These are phyloP conservation scores for Agroathelia rolfsii DNA, from an alignment of 1,284 basidiomycete genomes.

Conservation along the genomic window DNA sequence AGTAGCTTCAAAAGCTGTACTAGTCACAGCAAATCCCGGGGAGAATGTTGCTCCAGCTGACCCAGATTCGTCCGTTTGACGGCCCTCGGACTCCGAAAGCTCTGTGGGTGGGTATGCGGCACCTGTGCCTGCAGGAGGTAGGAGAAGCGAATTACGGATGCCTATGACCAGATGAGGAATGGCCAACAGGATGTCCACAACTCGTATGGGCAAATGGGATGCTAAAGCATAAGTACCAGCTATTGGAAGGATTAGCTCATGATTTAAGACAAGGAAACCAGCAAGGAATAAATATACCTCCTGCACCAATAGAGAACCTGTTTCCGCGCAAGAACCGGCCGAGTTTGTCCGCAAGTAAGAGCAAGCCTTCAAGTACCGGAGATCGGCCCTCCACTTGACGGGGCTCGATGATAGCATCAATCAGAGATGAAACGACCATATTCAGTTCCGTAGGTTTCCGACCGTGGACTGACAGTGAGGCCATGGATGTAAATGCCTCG, in stretches of 20 bases:
- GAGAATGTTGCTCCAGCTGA: too few relatives aligned
- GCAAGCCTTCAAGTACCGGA: conserved; percentile 31
- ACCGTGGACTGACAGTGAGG: conserved; percentile 24
- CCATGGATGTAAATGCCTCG: conserved; percentile 43
- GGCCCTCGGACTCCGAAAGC: too few relatives aligned
- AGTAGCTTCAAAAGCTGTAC: too few relatives aligned
- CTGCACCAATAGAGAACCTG: conserved; percentile 60
- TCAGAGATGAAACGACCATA: conserved; percentile 46
- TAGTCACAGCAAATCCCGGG: too few relatives aligned
- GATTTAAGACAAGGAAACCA: conserved; percentile 1
- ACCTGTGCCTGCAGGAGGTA: too few relatives aligned
- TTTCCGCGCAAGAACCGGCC: conserved; percentile 48
- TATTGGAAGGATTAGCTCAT: conserved; percentile 16
- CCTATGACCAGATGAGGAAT: conserved; percentile 56
- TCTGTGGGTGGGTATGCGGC: too few relatives aligned
- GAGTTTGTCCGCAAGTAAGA: conserved; percentile 30
- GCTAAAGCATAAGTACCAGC: conserved; percentile 59
- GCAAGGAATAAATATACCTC: conserved; percentile 38
- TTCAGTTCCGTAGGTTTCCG: conserved; percentile 46
- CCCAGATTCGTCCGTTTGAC: too few relatives aligned
- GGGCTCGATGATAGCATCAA: conserved; percentile 48
- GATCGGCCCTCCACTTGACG: conserved; percentile 26
- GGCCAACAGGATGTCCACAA: conserved; percentile 55
- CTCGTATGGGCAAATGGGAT: conserved; percentile 53
- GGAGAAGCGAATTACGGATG: conserved; percentile 48